Base-by-base conservation (phyloP, 2,329 filamentous ascomycete species). In the Penicillium brasilianum region DNA sequence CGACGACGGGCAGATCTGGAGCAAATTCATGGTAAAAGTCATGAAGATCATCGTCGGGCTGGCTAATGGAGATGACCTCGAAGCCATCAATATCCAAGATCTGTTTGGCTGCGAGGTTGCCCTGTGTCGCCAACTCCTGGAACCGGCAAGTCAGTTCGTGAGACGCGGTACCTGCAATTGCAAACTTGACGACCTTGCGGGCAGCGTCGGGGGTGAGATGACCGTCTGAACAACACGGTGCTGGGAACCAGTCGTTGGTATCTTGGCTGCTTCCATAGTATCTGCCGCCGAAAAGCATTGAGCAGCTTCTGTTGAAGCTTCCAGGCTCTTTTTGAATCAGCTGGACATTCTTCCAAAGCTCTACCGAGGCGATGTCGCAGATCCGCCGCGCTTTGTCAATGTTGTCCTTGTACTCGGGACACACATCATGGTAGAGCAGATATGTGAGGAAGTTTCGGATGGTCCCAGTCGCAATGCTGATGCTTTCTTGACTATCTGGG, bases 401-500 rank as follows among this genome's bases (percentile, higher is more conserved):
- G 64, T 94, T 85, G 0, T 83, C 80, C 0, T 77, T 81, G 72
- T 93, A 90, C 74, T 98, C 95, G 0, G 90, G 89, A 70, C 93
- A 97, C 16, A 96, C 94, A 39, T 90, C 85, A 71, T 98, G 93
- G 62, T 90, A 86, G 10, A 93, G 82, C 0, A 98, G 82, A 67
- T 97, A 99, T 66, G 92, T 91, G 65, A 97, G 86, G 72, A 98
- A 98, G 72, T 95, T 96, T 61, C 87, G 86, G 43, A 97, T 82
- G 0, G 96, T 86, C 36, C 85, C 83, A 20, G 88, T 86, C 3
- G 87, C 87, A 7, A 83, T 76, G n/a, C 84, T 78, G 63, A 93
- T 83, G 13, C 83, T 77, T 0, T 78, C 73, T 16, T 82, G 72
- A 4, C 78, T 81, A 13, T 87, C 84, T 52, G 86, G 85, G 18